Base-by-base conservation (phyloP, 495 filamentous ascomycete species). In the Saxispiralis lemnorum region DNA sequence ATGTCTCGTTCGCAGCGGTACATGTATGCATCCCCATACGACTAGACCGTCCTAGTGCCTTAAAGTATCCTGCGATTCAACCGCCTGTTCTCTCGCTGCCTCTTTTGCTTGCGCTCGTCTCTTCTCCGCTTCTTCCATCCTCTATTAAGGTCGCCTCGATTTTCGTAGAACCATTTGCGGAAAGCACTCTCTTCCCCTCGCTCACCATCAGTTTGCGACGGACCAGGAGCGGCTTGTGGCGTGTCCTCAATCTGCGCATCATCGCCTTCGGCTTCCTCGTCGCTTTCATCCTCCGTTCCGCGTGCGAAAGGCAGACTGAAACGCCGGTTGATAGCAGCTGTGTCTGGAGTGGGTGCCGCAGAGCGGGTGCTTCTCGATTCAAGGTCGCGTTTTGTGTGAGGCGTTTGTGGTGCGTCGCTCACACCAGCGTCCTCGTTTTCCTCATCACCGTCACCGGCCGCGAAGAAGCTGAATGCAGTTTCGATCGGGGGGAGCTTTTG, bases 261-360 rank as follows among this genome's bases (percentile, higher is more conserved):
- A 14, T 52, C 56, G 2, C 64, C 62, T 1, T 57, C 55, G 44
- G 53, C 39, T 35, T 64, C 60, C 39, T 46, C 51, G 28, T 55
- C 58, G n/a, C 54, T 50, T 38, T 44, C 41, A 42, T 59, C 51
- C 44, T 48, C 48, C 11, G 42, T 47, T 1, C 38, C 39, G n/a
- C 49, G 43, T 2, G 46, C 44, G 50, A 56, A 57, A 0, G 54
- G 45, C 35, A 64, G 56, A 43, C 69, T 70, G 31, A 68, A 66
- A 28, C 48, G 63, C 15, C 70, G 67, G 24, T 64, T 70, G 15
- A 77, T 75, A 43, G 81, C 71, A n/a, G 83, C 81, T 0, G 89
- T 96, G 54, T 97, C 89, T 0, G 89, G 89, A 0, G 89, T 96
- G 1, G 89, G 89, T 0, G 89, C 89, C 10, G 87, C 87, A 52